These are phyloP conservation scores for Zygoascus flipseniorum DNA, from an alignment of 805 yeast genomes.

Conservation along the genomic window DNA sequence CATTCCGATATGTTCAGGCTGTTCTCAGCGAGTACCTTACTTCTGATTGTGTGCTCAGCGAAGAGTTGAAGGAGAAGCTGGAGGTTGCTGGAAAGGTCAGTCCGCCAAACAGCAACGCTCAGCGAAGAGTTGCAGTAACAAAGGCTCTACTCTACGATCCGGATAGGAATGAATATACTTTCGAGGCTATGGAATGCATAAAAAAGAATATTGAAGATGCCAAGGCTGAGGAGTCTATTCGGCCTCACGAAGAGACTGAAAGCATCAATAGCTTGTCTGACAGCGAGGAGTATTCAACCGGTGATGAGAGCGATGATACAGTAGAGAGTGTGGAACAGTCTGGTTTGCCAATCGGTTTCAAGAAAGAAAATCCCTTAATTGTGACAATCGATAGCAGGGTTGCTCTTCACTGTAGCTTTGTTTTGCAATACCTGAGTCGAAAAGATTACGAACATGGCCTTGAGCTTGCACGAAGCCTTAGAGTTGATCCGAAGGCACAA, in stretches of 20 bases:
- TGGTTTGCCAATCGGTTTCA: background rate
- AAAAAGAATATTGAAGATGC: background rate
- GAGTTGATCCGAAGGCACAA: constrained; percentile 9
- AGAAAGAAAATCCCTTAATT: background rate
- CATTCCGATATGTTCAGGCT: constrained; percentile 19
- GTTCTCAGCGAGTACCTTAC: constrained; percentile 16
- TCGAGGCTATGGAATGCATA: background rate
- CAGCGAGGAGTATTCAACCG: background rate
- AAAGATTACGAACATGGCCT: constrained; percentile 10
- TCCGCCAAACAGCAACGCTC: constrained; percentile 22
- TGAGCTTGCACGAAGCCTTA: constrained; percentile 6
- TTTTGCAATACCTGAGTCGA: constrained; percentile 14
- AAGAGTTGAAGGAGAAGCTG: constrained; percentile 9
- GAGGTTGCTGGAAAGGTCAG: constrained; percentile 19
- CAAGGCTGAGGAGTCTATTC: background rate
- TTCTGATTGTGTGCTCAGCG: constrained; percentile 2
- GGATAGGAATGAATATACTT: background rate
- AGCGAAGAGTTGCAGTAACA: constrained; percentile 23
- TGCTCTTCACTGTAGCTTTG: constrained; percentile 22
- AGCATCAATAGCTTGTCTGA: background rate
- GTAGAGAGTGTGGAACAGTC: background rate
- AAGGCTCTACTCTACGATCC: constrained; percentile 23
- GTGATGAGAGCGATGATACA: background rate
- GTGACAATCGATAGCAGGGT: constrained; percentile 19
- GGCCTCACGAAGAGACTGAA: background rate